Evolutionary conservation across 768 basidiomycete species (phyloP).

Genomic region (Boletus tomentosulus): DNA sequence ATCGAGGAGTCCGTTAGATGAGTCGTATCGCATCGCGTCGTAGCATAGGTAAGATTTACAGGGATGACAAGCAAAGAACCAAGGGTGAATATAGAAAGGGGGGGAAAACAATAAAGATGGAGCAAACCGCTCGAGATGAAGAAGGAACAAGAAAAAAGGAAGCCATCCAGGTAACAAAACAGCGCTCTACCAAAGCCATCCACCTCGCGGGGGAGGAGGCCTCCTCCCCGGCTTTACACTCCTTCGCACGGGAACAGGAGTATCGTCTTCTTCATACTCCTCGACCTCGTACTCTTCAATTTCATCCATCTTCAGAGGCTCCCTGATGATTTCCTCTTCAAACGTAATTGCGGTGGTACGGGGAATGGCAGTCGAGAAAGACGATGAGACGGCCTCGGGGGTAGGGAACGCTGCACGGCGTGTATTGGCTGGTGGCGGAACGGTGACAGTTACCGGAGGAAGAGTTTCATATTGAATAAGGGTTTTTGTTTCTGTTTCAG

Average conservation of each 20-base stretch:
- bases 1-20: conserved; percentile 18
- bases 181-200: conserved; percentile 56
- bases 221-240: conserved; percentile 43
- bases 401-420: conserved; percentile 70
- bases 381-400: conserved; percentile 58
- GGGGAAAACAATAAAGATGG: conserved; percentile 11
- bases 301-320: conserved; percentile 35
- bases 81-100: conserved; percentile 7
- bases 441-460: conserved; percentile 59
- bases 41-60: conserved; percentile 13
- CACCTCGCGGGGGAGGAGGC: conserved; percentile 41
- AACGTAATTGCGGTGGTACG: conserved; percentile 70
- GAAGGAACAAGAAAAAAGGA: conserved; percentile 31
- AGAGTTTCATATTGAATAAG: conserved; percentile 47
- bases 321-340: conserved; percentile 50
- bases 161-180: conserved; percentile 30
- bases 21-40: conserved; percentile 28
- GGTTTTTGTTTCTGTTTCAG: conserved; percentile 63
- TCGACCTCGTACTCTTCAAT: conserved; percentile 34
- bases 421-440: conserved; percentile 75
- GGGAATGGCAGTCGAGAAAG: conserved; percentile 58
- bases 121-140: conserved; percentile 19
- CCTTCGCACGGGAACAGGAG: conserved; percentile 39
- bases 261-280: conserved; percentile 42
- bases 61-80: conserved; percentile 5